Percentiles rank a stretch among this genome's conserved stretches.
Evolutionary conservation across 2,329 filamentous ascomycete genomes (phyloP).

Genomic region (Nemania diffusa): DNA sequence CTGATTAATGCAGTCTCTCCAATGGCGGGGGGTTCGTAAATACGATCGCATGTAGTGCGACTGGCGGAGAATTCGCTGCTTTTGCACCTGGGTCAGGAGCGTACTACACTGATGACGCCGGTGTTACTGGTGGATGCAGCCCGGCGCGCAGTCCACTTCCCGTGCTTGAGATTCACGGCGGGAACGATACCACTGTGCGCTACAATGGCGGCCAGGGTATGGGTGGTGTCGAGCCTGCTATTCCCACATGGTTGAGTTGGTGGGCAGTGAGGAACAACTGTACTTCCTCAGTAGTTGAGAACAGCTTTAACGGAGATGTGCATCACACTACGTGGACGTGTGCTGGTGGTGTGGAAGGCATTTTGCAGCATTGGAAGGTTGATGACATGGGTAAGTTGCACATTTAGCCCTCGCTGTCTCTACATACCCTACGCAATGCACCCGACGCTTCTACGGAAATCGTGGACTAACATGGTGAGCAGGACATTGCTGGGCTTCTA

Average conservation of each 20-base stretch:
- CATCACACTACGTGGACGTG: constrained; percentile 57
- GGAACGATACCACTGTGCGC: constrained; percentile 54
- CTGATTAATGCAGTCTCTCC: constrained; percentile 49
- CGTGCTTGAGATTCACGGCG: constrained; percentile 59
- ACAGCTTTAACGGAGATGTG: constrained; percentile 54
- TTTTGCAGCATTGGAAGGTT: constrained; percentile 58
- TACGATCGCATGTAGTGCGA: constrained; percentile 56
- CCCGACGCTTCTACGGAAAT: not conserved
- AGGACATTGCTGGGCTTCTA: constrained; percentile 60
- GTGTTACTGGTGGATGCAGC: constrained; percentile 50
- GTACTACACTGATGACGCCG: constrained; percentile 56
- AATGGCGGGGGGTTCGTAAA: constrained; percentile 61
- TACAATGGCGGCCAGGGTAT: constrained; percentile 57
- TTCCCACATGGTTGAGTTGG: constrained; percentile 54
- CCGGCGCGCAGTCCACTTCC: constrained; percentile 53
- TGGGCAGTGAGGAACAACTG: constrained; percentile 57
- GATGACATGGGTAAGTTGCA: constrained; percentile 53
- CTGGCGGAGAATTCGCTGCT: constrained; percentile 56
- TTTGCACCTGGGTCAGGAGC: constrained; percentile 59
- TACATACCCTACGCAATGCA: not conserved
- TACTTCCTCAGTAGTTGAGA: constrained; percentile 48
- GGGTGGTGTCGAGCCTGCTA: constrained; percentile 54
- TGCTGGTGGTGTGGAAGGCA: constrained; percentile 46
- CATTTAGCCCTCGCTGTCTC: not conserved
- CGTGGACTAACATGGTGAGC: constrained; percentile 5